Conservation (phyloP, 1,139 yeast genomes). For the Maudiozyma humilis region DNA sequence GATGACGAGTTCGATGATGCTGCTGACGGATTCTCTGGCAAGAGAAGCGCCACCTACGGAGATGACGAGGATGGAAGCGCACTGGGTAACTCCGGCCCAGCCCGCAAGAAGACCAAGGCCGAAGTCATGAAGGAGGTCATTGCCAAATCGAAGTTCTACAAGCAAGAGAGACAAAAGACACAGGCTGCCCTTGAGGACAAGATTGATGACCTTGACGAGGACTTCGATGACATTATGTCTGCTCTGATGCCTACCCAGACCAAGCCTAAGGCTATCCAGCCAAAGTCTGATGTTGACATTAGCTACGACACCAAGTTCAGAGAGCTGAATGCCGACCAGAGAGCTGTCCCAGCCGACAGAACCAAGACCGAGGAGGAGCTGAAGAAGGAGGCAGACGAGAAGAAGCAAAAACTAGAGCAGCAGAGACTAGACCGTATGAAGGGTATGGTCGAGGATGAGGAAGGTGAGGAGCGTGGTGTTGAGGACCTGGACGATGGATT, state of each 20-base stretch:
- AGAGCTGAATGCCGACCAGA: constrained; percentile 71
- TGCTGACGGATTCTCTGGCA: constrained; percentile 11
- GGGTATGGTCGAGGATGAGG: constrained; percentile 45
- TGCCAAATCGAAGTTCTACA: constrained; percentile 86
- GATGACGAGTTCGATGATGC: constrained; percentile 38
- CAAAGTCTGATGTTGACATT: constrained; percentile 23
- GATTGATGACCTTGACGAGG: constrained; percentile 69
- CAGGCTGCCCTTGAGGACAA: constrained; percentile 63
- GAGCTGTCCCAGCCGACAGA: constrained; percentile 94
- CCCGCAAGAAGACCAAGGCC: constrained; percentile 73
- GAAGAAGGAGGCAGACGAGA: constrained; percentile 57
- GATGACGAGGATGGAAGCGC: constrained; percentile 30
- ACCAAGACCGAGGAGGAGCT: constrained; percentile 89
- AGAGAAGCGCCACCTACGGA: constrained; percentile 28
- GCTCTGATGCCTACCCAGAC: constrained; percentile 39
- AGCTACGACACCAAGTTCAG: constrained; percentile 69
- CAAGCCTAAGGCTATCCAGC: constrained; percentile 12
- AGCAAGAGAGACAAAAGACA: constrained; percentile 76
- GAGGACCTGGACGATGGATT: constrained; percentile 60
- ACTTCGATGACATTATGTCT: constrained; percentile 67
- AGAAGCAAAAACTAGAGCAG: constrained; percentile 59
- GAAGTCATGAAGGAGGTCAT: constrained; percentile 97
- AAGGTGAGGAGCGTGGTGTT: constrained; percentile 47
- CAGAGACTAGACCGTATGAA: constrained; percentile 81
- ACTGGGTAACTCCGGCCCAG: constrained; percentile 35